A percentile compares a stretch with the other conserved stretches of the same genome.
phyloP scores from a whole-genome alignment of 2,329 filamentous ascomycete species.

The Apiospora kogelbergensis region DNA sequence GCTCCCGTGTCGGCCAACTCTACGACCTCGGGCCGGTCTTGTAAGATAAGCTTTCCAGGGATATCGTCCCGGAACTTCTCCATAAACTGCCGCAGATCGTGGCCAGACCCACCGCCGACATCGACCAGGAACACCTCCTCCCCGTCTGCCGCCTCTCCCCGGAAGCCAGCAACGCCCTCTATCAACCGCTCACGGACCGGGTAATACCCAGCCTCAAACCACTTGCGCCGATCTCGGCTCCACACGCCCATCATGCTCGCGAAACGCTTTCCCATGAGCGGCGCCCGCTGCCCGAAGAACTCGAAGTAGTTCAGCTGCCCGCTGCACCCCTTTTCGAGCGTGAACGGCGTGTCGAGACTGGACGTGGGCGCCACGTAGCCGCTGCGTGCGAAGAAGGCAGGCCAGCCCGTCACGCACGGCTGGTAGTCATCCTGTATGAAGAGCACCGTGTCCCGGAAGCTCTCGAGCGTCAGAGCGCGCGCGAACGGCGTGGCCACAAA shows the following conservation, averaged over 20 bases:
- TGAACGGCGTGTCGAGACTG: background rate
- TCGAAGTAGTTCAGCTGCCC: background rate
- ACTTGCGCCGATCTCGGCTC: background rate
- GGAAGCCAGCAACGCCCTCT: conserved; percentile 16
- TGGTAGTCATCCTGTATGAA: conserved; percentile 1
- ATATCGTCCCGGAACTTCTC: conserved; percentile 25
- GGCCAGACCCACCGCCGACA: conserved; percentile 40
- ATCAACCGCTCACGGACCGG: conserved; percentile 21
- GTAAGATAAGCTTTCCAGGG: conserved; percentile 35
- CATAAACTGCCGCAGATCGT: conserved; percentile 35
- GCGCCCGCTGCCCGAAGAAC: background rate
- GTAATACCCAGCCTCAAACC: conserved; percentile 11
- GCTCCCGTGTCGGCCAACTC: background rate
- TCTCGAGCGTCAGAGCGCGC: background rate
- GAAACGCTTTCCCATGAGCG: background rate
- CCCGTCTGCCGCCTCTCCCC: background rate
- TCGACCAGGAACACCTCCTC: conserved; percentile 37
- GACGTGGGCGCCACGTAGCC: background rate
- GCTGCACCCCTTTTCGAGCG: background rate
- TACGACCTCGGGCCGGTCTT: conserved; percentile 33
- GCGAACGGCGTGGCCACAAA: background rate
- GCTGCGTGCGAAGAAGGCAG: background rate
- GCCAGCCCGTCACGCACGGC: background rate
- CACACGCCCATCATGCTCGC: background rate
- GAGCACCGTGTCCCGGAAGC: background rate